phyloP scores from a whole-genome alignment of 23 red algal species.

The Cyanidiococcus yangmingshanensis region DNA sequence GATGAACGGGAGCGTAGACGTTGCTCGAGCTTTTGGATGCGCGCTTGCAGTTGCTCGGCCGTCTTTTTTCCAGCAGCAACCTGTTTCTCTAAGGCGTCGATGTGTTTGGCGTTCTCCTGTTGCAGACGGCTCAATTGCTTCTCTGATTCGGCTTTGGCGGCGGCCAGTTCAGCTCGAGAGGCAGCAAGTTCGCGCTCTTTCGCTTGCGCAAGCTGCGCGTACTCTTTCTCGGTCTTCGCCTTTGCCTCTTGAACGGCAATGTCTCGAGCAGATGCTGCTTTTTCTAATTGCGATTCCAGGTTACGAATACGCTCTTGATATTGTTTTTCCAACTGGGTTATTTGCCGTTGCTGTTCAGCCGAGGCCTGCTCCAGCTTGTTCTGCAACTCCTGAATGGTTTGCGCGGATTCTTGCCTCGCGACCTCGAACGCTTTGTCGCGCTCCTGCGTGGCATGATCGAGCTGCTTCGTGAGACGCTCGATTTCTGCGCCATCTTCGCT shows the following conservation, averaged over 20 bases:
- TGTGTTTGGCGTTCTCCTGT: background rate
- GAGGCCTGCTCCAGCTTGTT: background rate
- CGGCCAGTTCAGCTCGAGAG: background rate
- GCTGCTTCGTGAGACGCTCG: background rate
- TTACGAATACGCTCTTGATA: background rate
- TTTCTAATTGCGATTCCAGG: background rate
- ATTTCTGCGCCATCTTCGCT: background rate
- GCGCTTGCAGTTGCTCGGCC: constrained; percentile 1
- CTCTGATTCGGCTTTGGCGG: background rate
- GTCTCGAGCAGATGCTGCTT: background rate
- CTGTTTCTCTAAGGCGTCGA: background rate
- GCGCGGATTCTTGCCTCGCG: background rate
- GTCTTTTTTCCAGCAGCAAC: background rate
- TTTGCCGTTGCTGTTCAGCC: background rate
- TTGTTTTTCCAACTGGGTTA: background rate
- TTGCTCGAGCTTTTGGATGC: constrained; percentile 1
- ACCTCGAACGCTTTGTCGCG: background rate
- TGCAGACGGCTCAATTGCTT: background rate
- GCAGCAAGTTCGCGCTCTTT: background rate
- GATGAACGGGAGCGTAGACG: background rate
- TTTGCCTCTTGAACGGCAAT: background rate
- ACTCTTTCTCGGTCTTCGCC: background rate
- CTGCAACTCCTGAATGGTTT: background rate
- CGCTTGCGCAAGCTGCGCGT: background rate
- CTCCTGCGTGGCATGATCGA: background rate